Conservation (phyloP, 2,329 filamentous ascomycete genomes). For the Bipolaris sorokiniana region DNA sequence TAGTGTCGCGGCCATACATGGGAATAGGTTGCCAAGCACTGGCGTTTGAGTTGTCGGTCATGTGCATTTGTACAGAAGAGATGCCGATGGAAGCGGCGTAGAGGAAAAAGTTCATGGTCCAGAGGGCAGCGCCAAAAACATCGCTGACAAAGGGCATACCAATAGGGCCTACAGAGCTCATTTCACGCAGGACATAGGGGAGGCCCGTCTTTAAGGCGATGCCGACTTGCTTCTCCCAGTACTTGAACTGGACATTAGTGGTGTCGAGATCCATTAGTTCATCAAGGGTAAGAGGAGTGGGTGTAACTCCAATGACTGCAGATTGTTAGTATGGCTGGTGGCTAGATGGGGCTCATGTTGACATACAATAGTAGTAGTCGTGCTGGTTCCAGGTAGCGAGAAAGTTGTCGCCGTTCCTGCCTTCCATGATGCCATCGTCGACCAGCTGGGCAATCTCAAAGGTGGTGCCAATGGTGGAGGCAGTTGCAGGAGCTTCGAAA, state of each 20-base stretch:
- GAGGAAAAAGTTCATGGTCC: slow-evolving; percentile 60
- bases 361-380: slow-evolving; percentile 59
- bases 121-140: slow-evolving; percentile 58
- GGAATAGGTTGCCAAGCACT: slow-evolving; percentile 58
- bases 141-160: slow-evolving; percentile 56
- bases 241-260: slow-evolving; percentile 56
- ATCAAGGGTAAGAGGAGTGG: slow-evolving; percentile 52
- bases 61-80: slow-evolving; percentile 59
- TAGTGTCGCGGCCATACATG: slow-evolving; percentile 49
- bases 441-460: slow-evolving; percentile 55
- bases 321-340: slow-evolving; percentile 21
- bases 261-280: slow-evolving; percentile 55
- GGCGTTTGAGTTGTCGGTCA: slow-evolving; percentile 61
- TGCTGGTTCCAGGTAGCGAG: slow-evolving; percentile 60
- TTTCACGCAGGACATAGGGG: slow-evolving; percentile 59
- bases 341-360: background rate
- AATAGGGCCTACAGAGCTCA: slow-evolving; percentile 59
- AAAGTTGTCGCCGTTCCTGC: slow-evolving; percentile 47
- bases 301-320: slow-evolving; percentile 55
- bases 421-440: slow-evolving; percentile 48
- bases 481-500: slow-evolving; percentile 58
- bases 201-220: slow-evolving; percentile 52
- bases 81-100: slow-evolving; percentile 58
- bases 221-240: slow-evolving; percentile 54
- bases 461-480: slow-evolving; percentile 59